Conservation (phyloP, 1,284 basidiomycete species). For the Tilletiaria anomala region DNA sequence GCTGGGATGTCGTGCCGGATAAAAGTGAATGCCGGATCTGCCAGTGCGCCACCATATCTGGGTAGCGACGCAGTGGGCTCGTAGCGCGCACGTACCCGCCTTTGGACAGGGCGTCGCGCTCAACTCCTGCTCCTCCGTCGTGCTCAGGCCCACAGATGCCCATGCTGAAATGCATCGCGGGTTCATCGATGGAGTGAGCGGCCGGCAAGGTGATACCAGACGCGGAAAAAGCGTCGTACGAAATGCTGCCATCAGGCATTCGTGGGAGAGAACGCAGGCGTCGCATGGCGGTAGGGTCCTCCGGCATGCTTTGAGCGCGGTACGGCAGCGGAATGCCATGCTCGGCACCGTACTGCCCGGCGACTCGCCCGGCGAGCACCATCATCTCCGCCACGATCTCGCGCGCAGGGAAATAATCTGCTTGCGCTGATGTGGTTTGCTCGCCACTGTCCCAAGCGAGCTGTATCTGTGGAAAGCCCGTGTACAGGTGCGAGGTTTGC, state of each 20-base stretch:
- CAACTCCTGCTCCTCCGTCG: neutral
- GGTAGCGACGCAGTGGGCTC: slow-evolving; percentile 70
- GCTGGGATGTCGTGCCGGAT: too few species aligned
- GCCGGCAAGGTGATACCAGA: slow-evolving; percentile 6
- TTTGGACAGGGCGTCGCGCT: slow-evolving; percentile 5
- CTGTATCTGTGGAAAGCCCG: slow-evolving; percentile 15
- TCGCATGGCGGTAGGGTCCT: neutral
- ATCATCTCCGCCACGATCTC: slow-evolving; percentile 64
- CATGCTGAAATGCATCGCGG: slow-evolving; percentile 56
- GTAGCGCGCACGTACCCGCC: slow-evolving; percentile 62
- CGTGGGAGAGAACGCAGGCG: neutral
- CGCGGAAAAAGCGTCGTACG: neutral
- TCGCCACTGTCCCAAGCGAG: too few species aligned
- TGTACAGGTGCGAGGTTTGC: slow-evolving; percentile 21
- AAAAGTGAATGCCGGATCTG: slow-evolving; percentile 68
- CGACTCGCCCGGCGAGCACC: slow-evolving; percentile 64
- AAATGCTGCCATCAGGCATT: neutral
- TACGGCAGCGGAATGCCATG: slow-evolving; percentile 55
- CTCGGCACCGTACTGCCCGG: slow-evolving; percentile 57
- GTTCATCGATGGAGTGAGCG: slow-evolving; percentile 17
- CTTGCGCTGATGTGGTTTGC: neutral
- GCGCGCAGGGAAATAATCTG: slow-evolving; percentile 3
- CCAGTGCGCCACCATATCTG: slow-evolving; percentile 79
- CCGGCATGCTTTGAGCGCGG: slow-evolving; percentile 46
- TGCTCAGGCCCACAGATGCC: slow-evolving; percentile 45